Conservation (phyloP, 495 filamentous ascomycete genomes). For the Xylaria sp. region DNA sequence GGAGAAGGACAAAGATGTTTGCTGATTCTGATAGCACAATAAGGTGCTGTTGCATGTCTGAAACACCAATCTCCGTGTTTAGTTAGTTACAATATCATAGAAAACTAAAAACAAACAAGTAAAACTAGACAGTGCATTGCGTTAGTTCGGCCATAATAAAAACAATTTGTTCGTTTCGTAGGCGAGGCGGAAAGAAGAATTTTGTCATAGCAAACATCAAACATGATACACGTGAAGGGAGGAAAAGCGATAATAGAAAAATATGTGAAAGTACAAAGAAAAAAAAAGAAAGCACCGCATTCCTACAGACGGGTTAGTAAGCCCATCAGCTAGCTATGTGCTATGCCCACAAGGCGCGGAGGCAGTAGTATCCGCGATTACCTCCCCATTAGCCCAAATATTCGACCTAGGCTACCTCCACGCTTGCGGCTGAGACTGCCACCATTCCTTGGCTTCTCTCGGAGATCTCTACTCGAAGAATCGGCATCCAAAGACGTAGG, state of each 20-base stretch:
- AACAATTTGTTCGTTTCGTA: background rate
- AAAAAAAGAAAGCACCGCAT: background rate
- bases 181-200: background rate
- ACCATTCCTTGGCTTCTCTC: slow-evolving; percentile 21
- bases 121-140: background rate
- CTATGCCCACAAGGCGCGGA: background rate
- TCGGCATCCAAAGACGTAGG: slow-evolving; percentile 16
- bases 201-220: slow-evolving; percentile 21
- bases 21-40: background rate
- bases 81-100: slow-evolving; percentile 5
- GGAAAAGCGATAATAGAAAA: background rate
- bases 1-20: background rate
- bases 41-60: background rate
- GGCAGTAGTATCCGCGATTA: slow-evolving; percentile 14
- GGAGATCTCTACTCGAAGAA: slow-evolving; percentile 20
- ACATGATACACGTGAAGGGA: background rate
- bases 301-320: background rate
- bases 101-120: background rate
- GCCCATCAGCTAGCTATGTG: background rate
- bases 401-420: slow-evolving; percentile 40
- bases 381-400: slow-evolving; percentile 33
- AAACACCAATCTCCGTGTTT: background rate
- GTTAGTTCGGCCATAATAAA: slow-evolving; percentile 3
- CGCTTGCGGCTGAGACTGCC: slow-evolving; percentile 33
- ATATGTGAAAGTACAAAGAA: background rate